Evolutionary conservation across 2,329 filamentous ascomycete species (phyloP), one percentile per base, ranked within the genome.

Genomic region (Aureobasidium musti): DNA sequence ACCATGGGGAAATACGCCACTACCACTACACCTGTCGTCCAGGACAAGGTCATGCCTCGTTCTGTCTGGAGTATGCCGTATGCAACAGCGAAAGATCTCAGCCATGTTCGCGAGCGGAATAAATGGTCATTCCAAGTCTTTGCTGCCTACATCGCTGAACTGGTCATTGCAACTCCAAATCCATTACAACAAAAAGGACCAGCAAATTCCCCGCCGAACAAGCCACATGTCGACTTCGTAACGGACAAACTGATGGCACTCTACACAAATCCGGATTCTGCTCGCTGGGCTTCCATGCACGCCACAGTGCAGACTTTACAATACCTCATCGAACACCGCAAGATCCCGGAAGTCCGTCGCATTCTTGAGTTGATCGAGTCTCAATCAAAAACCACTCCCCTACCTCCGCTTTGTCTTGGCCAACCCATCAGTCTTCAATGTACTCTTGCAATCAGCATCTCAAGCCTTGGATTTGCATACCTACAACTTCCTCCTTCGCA

Each of bases 401-500:
- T 39, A 21, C 37, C 39, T 63, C 3, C 47, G 47, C 28, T 10
- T 63, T 3, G 19, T 28, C 28, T 11, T 68, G 23, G 6, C 43
- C 47, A 33, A 23, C 5, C 41, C 47, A 21, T 28, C 49, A 3
- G 68, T 71, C 28, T 76, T 70, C 66, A 68, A 74, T 54, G 59
- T 68, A 19, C 53, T 73, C 5, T 66, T 77, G n/a, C 59, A 59
- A 13, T 67, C 63, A 3, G 69, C 73, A 5, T 70, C 72, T 11
- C 63, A 68, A 45, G 49, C 45, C 1, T 69, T 70, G 3, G 72
- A 75, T 47, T 41, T 74, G 10, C 69, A 72, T 33, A 74, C 72
- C 49, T 76, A 74, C 59, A 67, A 69, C 21, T 72, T 71, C 35
- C 19, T 69, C 7, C 60, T 74, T 13, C 66, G 65, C 8, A 45